These are phyloP conservation scores for Tricholoma saponaceum DNA, from an alignment of 768 basidiomycete species.

Conservation along the genomic window DNA sequence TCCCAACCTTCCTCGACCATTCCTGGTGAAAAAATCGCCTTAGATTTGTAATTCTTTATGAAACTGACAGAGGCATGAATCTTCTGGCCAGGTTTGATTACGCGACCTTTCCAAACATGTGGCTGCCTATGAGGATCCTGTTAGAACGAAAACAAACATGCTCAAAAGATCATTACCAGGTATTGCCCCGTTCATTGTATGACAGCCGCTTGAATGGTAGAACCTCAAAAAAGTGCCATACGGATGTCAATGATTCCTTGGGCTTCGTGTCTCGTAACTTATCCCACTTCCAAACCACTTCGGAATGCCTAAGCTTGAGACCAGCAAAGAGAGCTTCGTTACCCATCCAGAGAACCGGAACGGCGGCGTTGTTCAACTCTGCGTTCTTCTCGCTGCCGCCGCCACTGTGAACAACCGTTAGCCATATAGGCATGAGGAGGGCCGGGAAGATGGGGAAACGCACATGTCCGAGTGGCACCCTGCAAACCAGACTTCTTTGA, in stretches of 20 bases:
- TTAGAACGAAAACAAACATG: too few relatives aligned
- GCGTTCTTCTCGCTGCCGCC: not conserved
- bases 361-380: not conserved
- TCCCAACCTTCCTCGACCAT: not conserved
- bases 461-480: slow-evolving; percentile 37
- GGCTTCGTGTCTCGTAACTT: not conserved
- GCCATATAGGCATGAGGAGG: not conserved
- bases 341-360: slow-evolving; percentile 13
- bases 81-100: not conserved
- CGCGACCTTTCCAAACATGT: not conserved
- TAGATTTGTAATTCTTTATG: not conserved
- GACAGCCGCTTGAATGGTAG: not conserved
- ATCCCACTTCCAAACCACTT: not conserved
- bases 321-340: slow-evolving; percentile 13
- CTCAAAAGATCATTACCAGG: not conserved
- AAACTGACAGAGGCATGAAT: not conserved
- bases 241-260: not conserved
- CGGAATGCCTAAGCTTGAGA: slow-evolving; percentile 4
- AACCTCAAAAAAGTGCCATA: not conserved
- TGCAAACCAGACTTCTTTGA: slow-evolving; percentile 42
- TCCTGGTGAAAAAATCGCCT: not conserved
- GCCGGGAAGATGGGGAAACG: not conserved
- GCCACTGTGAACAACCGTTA: not conserved
- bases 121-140: too few relatives aligned
- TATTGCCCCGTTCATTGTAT: not conserved